phyloP scores from a whole-genome alignment of 306 rosid genomes.

The Glycine soja region DNA sequence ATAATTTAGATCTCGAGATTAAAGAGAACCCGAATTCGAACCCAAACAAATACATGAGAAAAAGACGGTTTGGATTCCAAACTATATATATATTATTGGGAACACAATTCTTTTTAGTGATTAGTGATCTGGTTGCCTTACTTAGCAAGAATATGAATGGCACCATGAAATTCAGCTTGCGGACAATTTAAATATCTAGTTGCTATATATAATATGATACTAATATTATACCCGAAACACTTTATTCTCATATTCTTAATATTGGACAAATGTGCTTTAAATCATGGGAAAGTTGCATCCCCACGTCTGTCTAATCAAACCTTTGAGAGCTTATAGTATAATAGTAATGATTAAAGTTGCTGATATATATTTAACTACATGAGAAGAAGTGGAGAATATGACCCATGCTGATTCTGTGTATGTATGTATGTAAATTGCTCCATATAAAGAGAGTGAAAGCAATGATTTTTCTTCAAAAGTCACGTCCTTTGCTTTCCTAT shows the following conservation, averaged over 20 bases:
- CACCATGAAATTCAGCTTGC: conserved; percentile 8
- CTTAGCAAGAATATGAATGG: conserved; percentile 40
- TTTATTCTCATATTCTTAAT: conserved; percentile 43
- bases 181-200: conserved; percentile 34
- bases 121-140: conserved; percentile 35
- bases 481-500: conserved; percentile 34
- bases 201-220: background rate
- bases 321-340: conserved; percentile 44
- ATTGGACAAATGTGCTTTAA: conserved; percentile 51
- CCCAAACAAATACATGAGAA: conserved; percentile 2
- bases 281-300: conserved; percentile 57
- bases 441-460: conserved; percentile 49
- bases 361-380: background rate
- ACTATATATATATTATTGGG: background rate
- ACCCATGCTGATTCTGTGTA: conserved; percentile 58
- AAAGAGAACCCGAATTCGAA: conserved; percentile 16
- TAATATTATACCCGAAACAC: conserved; percentile 30
- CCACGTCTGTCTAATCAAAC: conserved; percentile 64
- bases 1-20: conserved; percentile 14
- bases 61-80: no score
- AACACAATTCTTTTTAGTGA: conserved; percentile 19
- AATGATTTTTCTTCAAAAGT: conserved; percentile 48
- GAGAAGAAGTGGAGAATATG: conserved; percentile 54
- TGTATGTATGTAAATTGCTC: conserved; percentile 43
- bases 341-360: conserved; percentile 41